phyloP scores from a whole-genome alignment of 495 filamentous ascomycete species.

The Evansstolkia leycettana region DNA sequence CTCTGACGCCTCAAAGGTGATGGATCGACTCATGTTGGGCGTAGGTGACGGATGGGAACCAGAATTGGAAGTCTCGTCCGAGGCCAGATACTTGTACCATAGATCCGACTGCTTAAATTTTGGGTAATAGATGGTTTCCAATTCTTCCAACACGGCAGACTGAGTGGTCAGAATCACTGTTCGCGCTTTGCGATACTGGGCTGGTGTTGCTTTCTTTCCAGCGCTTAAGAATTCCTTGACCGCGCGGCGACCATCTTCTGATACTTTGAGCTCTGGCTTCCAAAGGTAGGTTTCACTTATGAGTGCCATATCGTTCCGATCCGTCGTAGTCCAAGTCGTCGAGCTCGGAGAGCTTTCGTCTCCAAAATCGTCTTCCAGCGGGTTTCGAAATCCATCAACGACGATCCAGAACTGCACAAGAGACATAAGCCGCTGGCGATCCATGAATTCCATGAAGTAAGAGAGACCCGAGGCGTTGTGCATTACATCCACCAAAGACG shows the following conservation, averaged over 20 bases:
- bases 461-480: slow-evolving; percentile 82
- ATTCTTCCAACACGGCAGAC: slow-evolving; percentile 66
- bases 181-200: slow-evolving; percentile 75
- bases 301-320: slow-evolving; percentile 75
- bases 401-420: slow-evolving; percentile 98
- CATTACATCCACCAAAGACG: slow-evolving; percentile 68
- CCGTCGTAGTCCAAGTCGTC: slow-evolving; percentile 69
- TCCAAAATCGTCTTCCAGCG: slow-evolving; percentile 75
- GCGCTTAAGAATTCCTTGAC: slow-evolving; percentile 71
- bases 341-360: slow-evolving; percentile 53
- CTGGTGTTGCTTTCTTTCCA: slow-evolving; percentile 57
- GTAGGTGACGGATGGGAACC: slow-evolving; percentile 11
- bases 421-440: slow-evolving; percentile 73
- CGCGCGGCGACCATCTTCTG: slow-evolving; percentile 48
- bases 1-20: slow-evolving; percentile 17
- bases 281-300: slow-evolving; percentile 84
- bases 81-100: slow-evolving; percentile 89
- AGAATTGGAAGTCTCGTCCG: slow-evolving; percentile 60
- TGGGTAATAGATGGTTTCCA: slow-evolving; percentile 66
- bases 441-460: slow-evolving; percentile 99
- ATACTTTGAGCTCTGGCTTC: slow-evolving; percentile 67
- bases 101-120: slow-evolving; percentile 85
- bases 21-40: slow-evolving; percentile 12
- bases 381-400: slow-evolving; percentile 93
- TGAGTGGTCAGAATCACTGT: slow-evolving; percentile 74